phyloP scores from a whole-genome alignment of 345 rosid genomes.

The Diplotaxis tenuifolia region DNA sequence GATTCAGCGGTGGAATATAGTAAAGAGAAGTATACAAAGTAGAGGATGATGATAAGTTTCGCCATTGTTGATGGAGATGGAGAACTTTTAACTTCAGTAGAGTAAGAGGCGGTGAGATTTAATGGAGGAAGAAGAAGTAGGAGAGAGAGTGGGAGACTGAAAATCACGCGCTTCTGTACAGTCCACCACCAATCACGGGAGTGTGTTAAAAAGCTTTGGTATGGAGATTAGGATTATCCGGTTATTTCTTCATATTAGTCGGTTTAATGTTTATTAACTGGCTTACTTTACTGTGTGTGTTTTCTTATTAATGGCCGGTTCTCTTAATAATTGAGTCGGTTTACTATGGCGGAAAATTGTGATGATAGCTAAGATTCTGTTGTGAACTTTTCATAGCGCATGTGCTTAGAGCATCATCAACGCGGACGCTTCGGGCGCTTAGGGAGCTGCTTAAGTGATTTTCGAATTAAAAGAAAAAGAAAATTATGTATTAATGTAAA shows the following conservation, averaged over 20 bases:
- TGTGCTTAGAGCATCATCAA: too few relatives aligned
- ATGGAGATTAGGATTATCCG: neutral
- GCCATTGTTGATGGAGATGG: constrained; percentile 30
- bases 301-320: neutral
- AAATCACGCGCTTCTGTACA: neutral
- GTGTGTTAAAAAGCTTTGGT: neutral
- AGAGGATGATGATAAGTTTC: constrained; percentile 24
- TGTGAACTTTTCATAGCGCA: neutral
- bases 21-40: constrained; percentile 4
- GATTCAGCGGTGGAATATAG: constrained; percentile 33
- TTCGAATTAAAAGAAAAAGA: too few relatives aligned
- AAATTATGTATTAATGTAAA: too few relatives aligned
- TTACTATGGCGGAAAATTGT: neutral
- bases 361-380: neutral
- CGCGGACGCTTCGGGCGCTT: too few relatives aligned
- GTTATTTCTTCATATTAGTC: neutral
- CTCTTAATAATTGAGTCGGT: neutral
- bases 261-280: neutral
- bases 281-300: neutral
- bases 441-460: too few relatives aligned
- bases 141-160: neutral
- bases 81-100: neutral
- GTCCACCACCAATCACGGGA: neutral
- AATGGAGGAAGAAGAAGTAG: neutral
- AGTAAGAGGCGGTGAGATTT: neutral